A percentile compares a stretch with the other conserved stretches of the same genome.
Evolutionary conservation across 1,139 yeast genomes (phyloP).

Genomic region (Barnettozyma hawaiiensis): DNA sequence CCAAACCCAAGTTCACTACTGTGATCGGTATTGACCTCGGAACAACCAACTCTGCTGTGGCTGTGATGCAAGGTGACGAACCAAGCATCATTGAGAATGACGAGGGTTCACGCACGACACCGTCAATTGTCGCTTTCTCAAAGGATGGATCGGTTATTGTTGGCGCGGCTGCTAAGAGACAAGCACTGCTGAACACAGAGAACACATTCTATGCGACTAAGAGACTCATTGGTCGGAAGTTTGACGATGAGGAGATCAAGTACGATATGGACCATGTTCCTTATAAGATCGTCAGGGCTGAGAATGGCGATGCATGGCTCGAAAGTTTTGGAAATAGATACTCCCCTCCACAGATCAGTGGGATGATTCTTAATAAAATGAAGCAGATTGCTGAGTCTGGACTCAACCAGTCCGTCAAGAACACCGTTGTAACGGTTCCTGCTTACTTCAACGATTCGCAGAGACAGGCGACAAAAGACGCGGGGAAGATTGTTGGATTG

Average conservation of each 20-base stretch:
- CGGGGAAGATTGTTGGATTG: conserved; percentile 62
- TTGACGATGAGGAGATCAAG: conserved; percentile 58
- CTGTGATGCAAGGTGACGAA: conserved; percentile 41
- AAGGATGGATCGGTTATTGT: conserved; percentile 41
- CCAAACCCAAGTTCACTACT: conserved; percentile 10
- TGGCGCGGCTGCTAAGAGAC: conserved; percentile 63
- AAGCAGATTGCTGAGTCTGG: conserved; percentile 49
- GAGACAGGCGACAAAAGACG: conserved; percentile 69
- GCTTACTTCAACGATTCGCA: conserved; percentile 78
- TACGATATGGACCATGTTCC: conserved; percentile 52
- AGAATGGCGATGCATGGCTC: conserved; percentile 57
- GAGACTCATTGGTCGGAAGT: conserved; percentile 65
- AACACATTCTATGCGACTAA: conserved; percentile 74
- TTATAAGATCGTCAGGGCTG: conserved; percentile 46
- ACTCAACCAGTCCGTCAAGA: conserved; percentile 36
- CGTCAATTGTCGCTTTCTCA: conserved; percentile 62
- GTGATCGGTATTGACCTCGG: conserved; percentile 79
- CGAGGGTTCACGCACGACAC: conserved; percentile 67
- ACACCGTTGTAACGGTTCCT: conserved; percentile 76
- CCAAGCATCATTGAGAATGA: conserved; percentile 60
- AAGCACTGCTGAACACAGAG: conserved; percentile 56
- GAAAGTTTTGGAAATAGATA: conserved; percentile 31
- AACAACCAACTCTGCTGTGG: conserved; percentile 80
- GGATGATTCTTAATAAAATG: conserved; percentile 48
- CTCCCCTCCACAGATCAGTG: conserved; percentile 57